Evolutionary conservation across 805 yeast genomes (phyloP).

Genomic region (Lachancea waltii): DNA sequence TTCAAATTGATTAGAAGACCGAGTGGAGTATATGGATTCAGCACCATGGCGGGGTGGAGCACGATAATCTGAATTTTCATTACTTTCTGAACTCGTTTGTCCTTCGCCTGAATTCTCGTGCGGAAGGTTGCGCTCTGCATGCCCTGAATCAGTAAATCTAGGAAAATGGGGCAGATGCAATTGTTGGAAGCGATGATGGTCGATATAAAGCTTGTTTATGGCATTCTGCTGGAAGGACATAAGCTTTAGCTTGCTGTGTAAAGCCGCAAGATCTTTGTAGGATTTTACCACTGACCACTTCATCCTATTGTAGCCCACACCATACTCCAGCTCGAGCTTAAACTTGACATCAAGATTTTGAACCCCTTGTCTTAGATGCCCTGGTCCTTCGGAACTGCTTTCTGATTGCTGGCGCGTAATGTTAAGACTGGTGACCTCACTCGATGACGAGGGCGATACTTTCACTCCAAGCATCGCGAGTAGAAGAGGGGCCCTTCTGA

Average conservation of each 20-base stretch:
- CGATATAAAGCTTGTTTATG: conserved; percentile 24
- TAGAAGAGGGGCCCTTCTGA: conserved; percentile 75
- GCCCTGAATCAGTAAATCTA: conserved; percentile 17
- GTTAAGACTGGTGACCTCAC: not conserved
- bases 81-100: not conserved
- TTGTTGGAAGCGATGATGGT: conserved; percentile 20
- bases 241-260: conserved; percentile 64
- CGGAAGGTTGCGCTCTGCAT: not conserved
- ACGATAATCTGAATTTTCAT: not conserved
- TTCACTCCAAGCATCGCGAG: conserved; percentile 65
- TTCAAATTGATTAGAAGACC: conserved; percentile 16
- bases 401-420: not conserved
- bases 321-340: conserved; percentile 79
- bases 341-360: conserved; percentile 37
- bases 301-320: conserved; percentile 70
- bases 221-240: conserved; percentile 41
- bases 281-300: conserved; percentile 76
- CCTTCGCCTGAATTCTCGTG: not conserved
- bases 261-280: conserved; percentile 59
- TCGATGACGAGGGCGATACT: conserved; percentile 45
- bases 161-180: conserved; percentile 30
- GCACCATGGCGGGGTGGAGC: not conserved
- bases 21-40: conserved; percentile 9
- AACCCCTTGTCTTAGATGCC: conserved; percentile 2
- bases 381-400: not conserved